Percentiles rank a stretch among this genome's conserved stretches.
Conservation (phyloP, 1,284 basidiomycete species). For the Agroathelia rolfsii region DNA sequence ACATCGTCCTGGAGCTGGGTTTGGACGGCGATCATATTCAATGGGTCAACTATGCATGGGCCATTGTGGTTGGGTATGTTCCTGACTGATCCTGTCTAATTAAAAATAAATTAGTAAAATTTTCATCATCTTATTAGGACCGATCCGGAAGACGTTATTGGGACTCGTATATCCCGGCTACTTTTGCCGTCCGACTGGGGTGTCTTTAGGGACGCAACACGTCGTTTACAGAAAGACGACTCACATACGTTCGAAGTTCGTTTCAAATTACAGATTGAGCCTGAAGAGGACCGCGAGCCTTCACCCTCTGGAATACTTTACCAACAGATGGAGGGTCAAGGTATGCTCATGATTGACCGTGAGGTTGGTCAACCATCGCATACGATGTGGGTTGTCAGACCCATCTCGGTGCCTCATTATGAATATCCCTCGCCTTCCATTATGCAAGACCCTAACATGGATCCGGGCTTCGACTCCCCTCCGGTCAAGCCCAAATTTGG, state of each 20-base stretch:
- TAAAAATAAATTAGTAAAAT: constrained; percentile 9
- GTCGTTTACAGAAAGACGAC: constrained; percentile 81
- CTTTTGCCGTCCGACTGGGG: constrained; percentile 78
- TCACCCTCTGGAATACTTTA: constrained; percentile 45
- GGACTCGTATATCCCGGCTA: constrained; percentile 73
- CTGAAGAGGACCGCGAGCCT: constrained; percentile 45
- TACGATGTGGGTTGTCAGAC: constrained; percentile 99
- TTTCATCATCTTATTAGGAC: constrained; percentile 39
- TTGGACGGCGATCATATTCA: constrained; percentile 87
- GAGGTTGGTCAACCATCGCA: constrained; percentile 82
- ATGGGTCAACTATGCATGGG: constrained; percentile 95
- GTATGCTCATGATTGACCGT: constrained; percentile 96
- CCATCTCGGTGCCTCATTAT: constrained; percentile 61
- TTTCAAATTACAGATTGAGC: constrained; percentile 76
- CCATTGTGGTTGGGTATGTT: constrained; percentile 84
- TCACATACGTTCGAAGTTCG: constrained; percentile 90
- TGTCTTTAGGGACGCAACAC: constrained; percentile 84
- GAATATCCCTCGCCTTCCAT: constrained; percentile 51
- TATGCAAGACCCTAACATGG: constrained; percentile 44
- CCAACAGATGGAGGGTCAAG: constrained; percentile 93
- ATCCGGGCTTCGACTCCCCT: constrained; percentile 38
- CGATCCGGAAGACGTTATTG: constrained; percentile 76
- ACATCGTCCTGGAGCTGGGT: constrained; percentile 91
- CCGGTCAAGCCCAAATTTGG: too few relatives aligned
- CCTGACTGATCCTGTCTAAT: constrained; percentile 7